Conservation (phyloP, 208 protist genomes). For the Leishmania martiniquensis region DNA sequence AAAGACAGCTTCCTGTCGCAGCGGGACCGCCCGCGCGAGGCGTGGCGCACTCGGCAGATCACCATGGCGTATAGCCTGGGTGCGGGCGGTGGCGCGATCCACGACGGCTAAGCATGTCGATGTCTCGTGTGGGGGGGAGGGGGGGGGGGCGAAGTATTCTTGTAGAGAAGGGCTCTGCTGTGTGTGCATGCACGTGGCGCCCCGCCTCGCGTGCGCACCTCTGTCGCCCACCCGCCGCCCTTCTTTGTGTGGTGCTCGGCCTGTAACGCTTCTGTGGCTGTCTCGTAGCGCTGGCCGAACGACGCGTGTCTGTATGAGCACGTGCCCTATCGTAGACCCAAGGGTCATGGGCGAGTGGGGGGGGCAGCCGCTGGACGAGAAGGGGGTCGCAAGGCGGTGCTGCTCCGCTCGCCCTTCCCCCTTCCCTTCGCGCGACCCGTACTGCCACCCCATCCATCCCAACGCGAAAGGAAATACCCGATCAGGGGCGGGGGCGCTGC, state of each 20-base stretch:
- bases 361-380: too few relatives aligned
- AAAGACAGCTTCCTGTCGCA: constrained; percentile 69
- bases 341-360: too few relatives aligned
- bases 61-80: constrained; percentile 26
- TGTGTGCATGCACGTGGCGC: background rate
- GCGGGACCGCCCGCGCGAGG: constrained; percentile 27
- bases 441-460: background rate
- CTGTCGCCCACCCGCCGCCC: too few relatives aligned
- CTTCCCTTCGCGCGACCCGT: background rate
- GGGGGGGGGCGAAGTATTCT: background rate
- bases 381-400: too few relatives aligned
- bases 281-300: too few relatives aligned
- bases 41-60: constrained; percentile 30
- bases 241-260: too few relatives aligned
- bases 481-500: background rate
- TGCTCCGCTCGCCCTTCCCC: background rate
- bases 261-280: too few relatives aligned
- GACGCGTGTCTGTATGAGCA: too few relatives aligned
- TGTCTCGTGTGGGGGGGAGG: background rate
- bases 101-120: background rate
- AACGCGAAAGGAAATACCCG: background rate
- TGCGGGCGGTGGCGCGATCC: background rate
- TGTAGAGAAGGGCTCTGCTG: background rate
- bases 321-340: too few relatives aligned
- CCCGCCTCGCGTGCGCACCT: too few relatives aligned